These are phyloP conservation scores for Alternaria ventricosa DNA, from an alignment of 2,329 filamentous ascomycete species.

Conservation along the genomic window DNA sequence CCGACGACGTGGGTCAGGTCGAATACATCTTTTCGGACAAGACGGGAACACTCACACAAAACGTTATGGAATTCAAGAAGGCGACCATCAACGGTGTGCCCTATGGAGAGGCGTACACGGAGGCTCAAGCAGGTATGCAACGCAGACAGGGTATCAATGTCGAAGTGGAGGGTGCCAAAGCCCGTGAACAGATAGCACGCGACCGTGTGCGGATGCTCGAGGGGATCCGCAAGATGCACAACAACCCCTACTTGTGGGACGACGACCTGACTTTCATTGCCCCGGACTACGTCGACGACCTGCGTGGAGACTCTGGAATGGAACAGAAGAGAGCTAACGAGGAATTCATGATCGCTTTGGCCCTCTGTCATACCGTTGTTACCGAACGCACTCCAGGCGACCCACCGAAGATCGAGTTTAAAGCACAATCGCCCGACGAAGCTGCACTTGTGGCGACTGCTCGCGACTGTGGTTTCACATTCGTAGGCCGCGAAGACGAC, in stretches of 20 bases:
- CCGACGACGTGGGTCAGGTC: constrained; percentile 95
- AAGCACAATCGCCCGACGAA: constrained; percentile 96
- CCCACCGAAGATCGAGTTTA: constrained; percentile 89
- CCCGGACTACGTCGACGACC: constrained; percentile 84
- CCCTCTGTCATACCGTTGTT: constrained; percentile 96
- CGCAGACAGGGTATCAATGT: constrained; percentile 87
- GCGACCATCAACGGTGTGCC: constrained; percentile 94
- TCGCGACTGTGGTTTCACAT: constrained; percentile 92
- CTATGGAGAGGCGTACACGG: constrained; percentile 97
- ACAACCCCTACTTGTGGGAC: constrained; percentile 90
- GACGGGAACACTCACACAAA: constrained; percentile 87
- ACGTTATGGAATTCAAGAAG: constrained; percentile 99
- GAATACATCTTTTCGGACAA: constrained; percentile 99
- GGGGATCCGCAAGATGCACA: constrained; percentile 75
- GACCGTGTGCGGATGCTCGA: constrained; percentile 76
- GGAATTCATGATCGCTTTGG: constrained; percentile 91
- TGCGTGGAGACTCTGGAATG: constrained; percentile 76
- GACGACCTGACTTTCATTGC: constrained; percentile 92
- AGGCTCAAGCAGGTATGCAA: constrained; percentile 95
- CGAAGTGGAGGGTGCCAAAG: constrained; percentile 76
- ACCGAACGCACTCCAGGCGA: constrained; percentile 90
- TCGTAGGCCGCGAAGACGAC: constrained; percentile 79
- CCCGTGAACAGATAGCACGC: constrained; percentile 77
- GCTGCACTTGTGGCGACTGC: constrained; percentile 93
- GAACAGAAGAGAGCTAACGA: constrained; percentile 81